Conservation (phyloP, 2,329 filamentous ascomycete genomes). For the Fusarium scirpi region DNA sequence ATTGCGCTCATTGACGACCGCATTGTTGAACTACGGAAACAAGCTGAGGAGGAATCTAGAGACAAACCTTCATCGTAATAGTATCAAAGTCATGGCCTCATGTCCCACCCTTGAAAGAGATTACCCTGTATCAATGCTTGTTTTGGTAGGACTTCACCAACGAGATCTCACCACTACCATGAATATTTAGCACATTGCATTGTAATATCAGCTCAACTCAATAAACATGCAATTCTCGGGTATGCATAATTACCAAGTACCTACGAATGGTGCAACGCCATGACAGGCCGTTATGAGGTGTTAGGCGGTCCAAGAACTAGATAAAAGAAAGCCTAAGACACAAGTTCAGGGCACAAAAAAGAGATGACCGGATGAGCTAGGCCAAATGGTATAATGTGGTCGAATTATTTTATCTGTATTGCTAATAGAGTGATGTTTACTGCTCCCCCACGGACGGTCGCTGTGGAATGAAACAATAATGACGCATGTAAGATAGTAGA, state of each 20-base stretch:
- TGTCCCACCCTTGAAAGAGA: background rate
- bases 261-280: constrained; percentile 15
- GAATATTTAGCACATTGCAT: background rate
- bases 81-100: background rate
- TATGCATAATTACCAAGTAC: background rate
- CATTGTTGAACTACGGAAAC: constrained; percentile 61
- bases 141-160: background rate
- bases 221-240: background rate
- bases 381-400: background rate
- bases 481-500: constrained; percentile 24
- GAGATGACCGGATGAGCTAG: background rate
- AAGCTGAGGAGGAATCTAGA: constrained; percentile 18
- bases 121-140: background rate
- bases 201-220: background rate
- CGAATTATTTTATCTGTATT: background rate
- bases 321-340: background rate
- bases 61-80: constrained; percentile 20
- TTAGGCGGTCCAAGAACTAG: background rate
- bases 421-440: background rate
- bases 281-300: background rate
- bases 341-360: background rate
- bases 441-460: constrained; percentile 18
- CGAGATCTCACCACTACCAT: background rate
- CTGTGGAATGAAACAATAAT: constrained; percentile 38
- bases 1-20: constrained; percentile 83